Percentiles rank a stretch among this genome's conserved stretches.
phyloP scores from a whole-genome alignment of 108 stramenopile genomes.

The Cyclotella kingstonii region DNA sequence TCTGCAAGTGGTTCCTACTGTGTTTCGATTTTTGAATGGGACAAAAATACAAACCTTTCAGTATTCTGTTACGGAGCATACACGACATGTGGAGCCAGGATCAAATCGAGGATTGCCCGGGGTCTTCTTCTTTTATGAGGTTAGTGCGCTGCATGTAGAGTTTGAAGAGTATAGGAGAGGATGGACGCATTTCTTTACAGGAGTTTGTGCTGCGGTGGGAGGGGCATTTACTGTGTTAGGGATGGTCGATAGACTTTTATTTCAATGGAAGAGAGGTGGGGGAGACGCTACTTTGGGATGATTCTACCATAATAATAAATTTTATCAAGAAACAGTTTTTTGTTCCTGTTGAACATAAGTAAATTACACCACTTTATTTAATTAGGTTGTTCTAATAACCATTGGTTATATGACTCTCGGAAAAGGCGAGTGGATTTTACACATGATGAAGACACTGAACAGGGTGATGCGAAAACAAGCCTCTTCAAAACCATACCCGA shows the following conservation, averaged over 20 bases:
- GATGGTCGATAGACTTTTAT: constrained; percentile 71
- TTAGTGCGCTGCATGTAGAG: constrained; percentile 88
- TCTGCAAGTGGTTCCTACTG: constrained; percentile 94
- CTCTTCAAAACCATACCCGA: not conserved
- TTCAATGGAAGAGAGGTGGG: constrained; percentile 38
- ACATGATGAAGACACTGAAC: not conserved
- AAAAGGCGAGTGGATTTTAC: not conserved
- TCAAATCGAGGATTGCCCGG: constrained; percentile 89
- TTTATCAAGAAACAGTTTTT: not conserved
- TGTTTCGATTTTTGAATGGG: constrained; percentile 76
- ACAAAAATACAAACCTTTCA: constrained; percentile 86
- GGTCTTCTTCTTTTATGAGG: constrained; percentile 97
- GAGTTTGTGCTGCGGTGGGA: constrained; percentile 84
- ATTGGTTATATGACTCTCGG: not conserved
- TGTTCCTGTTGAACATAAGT: no score
- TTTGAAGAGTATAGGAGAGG: constrained; percentile 88
- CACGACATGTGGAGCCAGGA: constrained; percentile 91
- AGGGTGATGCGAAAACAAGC: constrained; percentile 6
- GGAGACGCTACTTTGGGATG: not conserved
- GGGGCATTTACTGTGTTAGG: constrained; percentile 88
- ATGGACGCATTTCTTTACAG: constrained; percentile 81
- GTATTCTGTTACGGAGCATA: constrained; percentile 96
- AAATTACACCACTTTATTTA: no score
- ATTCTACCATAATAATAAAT: not conserved
- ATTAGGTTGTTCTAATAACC: no score